These are phyloP conservation scores for sunflower (Helianthus annuus) DNA, from an alignment of 129 eudicot genomes.

Conservation along the genomic window DNA sequence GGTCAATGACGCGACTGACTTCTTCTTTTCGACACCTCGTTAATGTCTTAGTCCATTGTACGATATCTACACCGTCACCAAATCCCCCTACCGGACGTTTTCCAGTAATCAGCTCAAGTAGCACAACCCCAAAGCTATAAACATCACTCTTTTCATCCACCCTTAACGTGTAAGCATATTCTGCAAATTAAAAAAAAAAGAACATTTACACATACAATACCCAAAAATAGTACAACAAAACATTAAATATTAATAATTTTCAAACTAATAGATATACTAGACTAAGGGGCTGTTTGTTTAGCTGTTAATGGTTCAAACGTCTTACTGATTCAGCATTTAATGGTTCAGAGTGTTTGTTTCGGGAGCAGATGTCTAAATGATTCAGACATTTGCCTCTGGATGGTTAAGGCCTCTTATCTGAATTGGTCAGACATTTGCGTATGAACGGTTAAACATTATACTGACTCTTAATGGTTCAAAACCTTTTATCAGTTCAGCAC, in stretches of 20 bases:
- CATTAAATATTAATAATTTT: background rate
- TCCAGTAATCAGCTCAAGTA: slow-evolving; percentile 79
- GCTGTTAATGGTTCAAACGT: too few species aligned
- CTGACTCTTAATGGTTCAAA: too few species aligned
- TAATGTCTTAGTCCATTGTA: slow-evolving; percentile 61
- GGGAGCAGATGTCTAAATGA: too few species aligned
- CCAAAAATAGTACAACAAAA: background rate
- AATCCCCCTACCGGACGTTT: slow-evolving; percentile 81
- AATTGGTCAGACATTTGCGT: too few species aligned
- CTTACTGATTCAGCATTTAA: too few species aligned
- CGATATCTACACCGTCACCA: slow-evolving; percentile 94
- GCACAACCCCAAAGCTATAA: slow-evolving; percentile 86
- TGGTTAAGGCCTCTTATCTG: too few species aligned
- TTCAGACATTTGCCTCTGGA: too few species aligned
- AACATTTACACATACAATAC: background rate
- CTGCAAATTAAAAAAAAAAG: slow-evolving; percentile 32
- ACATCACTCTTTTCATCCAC: slow-evolving; percentile 97
- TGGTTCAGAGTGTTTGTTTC: too few species aligned
- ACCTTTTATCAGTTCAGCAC: too few species aligned
- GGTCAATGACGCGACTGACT: slow-evolving; percentile 52
- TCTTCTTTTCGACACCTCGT: slow-evolving; percentile 63
- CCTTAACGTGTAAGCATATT: slow-evolving; percentile 80
- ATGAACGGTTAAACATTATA: too few species aligned
- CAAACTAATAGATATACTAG: background rate
- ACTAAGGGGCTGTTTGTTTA: too few species aligned